Evolutionary conservation across 495 filamentous ascomycete genomes (phyloP).

Genomic region (Podospora pseudopauciseta): DNA sequence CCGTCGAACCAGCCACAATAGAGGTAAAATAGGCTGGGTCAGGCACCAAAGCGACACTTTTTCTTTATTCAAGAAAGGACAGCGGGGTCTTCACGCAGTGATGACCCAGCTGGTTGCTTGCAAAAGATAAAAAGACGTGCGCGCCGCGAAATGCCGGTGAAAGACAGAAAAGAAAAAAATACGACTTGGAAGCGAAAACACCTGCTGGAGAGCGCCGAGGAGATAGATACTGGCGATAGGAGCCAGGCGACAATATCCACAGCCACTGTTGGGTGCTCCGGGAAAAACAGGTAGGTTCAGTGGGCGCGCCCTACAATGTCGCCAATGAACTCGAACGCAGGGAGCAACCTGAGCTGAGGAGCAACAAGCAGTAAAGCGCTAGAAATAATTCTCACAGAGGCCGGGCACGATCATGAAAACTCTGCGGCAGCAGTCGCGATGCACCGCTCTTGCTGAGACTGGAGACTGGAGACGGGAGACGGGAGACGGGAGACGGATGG

Average conservation of each 20-base stretch:
- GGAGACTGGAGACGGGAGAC: background rate
- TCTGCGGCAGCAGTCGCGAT: background rate
- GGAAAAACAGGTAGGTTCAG: background rate
- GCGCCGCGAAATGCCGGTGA: background rate
- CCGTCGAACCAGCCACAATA: background rate
- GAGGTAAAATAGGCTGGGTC: conserved; percentile 4
- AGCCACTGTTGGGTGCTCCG: background rate
- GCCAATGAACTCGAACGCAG: background rate
- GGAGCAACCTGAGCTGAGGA: background rate
- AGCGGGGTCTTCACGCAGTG: background rate
- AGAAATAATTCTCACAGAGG: background rate
- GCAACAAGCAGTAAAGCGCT: background rate
- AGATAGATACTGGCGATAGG: background rate
- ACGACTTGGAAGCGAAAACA: background rate
- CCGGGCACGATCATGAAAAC: background rate
- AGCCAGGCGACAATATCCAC: background rate
- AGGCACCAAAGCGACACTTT: background rate
- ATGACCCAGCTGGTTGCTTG: background rate
- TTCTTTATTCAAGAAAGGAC: background rate
- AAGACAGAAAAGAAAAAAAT: background rate
- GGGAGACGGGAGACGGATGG: background rate
- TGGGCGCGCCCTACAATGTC: background rate
- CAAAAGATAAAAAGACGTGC: background rate
- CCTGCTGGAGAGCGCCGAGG: background rate
- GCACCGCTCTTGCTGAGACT: background rate